Base-by-base conservation (phyloP, 2,329 filamentous ascomycete species). In the Fusarium heterosporum region DNA sequence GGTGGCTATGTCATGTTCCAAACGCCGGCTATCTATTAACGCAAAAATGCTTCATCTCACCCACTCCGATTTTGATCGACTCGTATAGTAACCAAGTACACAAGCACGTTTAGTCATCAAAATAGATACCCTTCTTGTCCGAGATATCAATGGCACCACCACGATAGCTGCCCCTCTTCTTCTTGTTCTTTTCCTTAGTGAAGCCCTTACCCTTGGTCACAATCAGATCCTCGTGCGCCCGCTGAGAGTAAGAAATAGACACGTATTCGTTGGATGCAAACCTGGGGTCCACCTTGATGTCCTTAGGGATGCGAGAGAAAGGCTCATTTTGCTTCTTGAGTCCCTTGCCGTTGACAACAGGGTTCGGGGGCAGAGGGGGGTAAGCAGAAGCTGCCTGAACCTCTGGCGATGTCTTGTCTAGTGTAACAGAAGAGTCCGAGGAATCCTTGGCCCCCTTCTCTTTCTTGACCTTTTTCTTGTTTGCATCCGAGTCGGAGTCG, bases 151-250 rank as follows among this genome's bases (percentile, higher is more conserved):
- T 97, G 51, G 86, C 80, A 8, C 96, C 96, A 42, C 96, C 96
- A 46, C 91, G 89, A 84, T 97, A 99, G 69, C 90, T 93, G 49
- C 96, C 96, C 72, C 89, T 86, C 85, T 93, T 94, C 86, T 93
- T 96, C 85, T 99, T 99, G 82, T 99, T 99, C 89, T 99, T 99
- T 84, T 98, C 96, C 84, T 99, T 99, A 61, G 95, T 98, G 81
- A 99, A 99, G 6, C 93, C 93, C 82, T 97, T 98, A 74, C 96
- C 96, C 77, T 91, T 93, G 30, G 95, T 98, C 38, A 97, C 87
- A 47, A 93, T 92, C 66, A 99, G 82, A 76, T 97, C 94, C 70
- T 93, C 87, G 75, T 94, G 92, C 10, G 96, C 96, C 71, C 89
- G 89, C 72, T 96, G 90, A 25, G 94, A 95, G 80, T 98, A 99